Conservation (phyloP, 148 eudicot genomes). For the Camellia lanceoleosa region DNA sequence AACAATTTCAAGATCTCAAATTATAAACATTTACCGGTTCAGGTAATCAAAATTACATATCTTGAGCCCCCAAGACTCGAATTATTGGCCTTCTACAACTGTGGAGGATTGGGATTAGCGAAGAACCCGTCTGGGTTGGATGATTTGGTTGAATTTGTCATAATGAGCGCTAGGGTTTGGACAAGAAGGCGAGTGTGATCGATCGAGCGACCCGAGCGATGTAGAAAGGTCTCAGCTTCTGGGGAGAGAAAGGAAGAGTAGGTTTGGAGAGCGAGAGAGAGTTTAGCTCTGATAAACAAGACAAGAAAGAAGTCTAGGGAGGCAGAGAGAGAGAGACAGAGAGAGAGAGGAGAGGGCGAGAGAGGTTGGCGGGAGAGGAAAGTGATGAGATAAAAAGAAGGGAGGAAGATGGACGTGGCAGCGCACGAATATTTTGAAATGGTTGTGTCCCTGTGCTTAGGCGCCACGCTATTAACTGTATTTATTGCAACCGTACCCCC, state of each 20-base stretch:
- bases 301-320: too few relatives aligned
- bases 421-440: background rate
- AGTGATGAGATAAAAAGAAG: background rate
- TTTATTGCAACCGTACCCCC: background rate
- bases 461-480: conserved; percentile 2
- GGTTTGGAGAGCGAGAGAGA: conserved; percentile 5
- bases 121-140: background rate
- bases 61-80: background rate
- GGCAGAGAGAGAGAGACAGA: too few relatives aligned
- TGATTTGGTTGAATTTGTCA: background rate
- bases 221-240: background rate
- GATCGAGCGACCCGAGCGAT: background rate
- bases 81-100: background rate
- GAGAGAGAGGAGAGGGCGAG: conserved; percentile 14
- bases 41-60: conserved; percentile 1
- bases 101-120: background rate
- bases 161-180: background rate
- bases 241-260: background rate
- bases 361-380: conserved; percentile 29
- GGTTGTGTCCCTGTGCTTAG: background rate
- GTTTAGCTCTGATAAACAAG: too few relatives aligned
- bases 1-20: background rate
- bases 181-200: background rate
- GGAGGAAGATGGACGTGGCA: background rate
- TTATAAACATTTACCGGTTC: background rate